Percentiles rank a stretch among this genome's conserved stretches.
Evolutionary conservation across 2,329 filamentous ascomycete genomes (phyloP).

Genomic region (Paraconiothyrium sp.): DNA sequence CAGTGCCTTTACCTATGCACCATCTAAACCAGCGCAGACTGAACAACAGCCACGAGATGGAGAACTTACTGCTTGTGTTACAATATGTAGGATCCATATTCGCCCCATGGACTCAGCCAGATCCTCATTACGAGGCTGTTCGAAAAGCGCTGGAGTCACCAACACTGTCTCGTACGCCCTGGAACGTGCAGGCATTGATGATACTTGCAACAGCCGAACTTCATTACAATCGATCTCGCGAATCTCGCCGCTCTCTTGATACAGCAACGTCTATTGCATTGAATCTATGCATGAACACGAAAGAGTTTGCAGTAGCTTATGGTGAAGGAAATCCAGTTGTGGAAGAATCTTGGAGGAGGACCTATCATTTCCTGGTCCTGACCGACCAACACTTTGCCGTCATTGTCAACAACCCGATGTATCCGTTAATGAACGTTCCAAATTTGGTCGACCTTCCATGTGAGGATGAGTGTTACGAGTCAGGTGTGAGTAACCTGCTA

Average conservation of each 20-base stretch:
- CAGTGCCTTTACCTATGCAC: slow-evolving; percentile 61
- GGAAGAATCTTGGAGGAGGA: slow-evolving; percentile 85
- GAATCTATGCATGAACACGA: slow-evolving; percentile 79
- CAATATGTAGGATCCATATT: slow-evolving; percentile 46
- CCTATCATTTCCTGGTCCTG: slow-evolving; percentile 84
- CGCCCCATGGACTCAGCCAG: slow-evolving; percentile 42
- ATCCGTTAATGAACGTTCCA: slow-evolving; percentile 69
- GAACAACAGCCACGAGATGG: slow-evolving; percentile 31
- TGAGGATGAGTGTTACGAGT: slow-evolving; percentile 74
- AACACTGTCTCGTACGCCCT: slow-evolving; percentile 48
- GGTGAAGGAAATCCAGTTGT: slow-evolving; percentile 72
- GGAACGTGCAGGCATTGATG: slow-evolving; percentile 78
- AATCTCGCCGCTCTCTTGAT: slow-evolving; percentile 71
- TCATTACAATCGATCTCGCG: slow-evolving; percentile 76
- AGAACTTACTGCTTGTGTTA: slow-evolving; percentile 35
- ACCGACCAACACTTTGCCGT: slow-evolving; percentile 84
- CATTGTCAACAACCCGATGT: slow-evolving; percentile 75
- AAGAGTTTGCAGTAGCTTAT: slow-evolving; percentile 70
- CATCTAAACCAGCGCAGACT: slow-evolving; percentile 43
- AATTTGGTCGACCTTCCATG: slow-evolving; percentile 79
- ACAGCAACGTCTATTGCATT: slow-evolving; percentile 75
- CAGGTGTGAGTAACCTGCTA: slow-evolving; percentile 38
- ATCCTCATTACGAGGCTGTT: slow-evolving; percentile 36
- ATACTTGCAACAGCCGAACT: slow-evolving; percentile 80
- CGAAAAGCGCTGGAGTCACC: slow-evolving; percentile 31